These are phyloP conservation scores for Coemansia sp. DNA, from an alignment of 371 early-diverging fungal genomes.

Conservation along the genomic window DNA sequence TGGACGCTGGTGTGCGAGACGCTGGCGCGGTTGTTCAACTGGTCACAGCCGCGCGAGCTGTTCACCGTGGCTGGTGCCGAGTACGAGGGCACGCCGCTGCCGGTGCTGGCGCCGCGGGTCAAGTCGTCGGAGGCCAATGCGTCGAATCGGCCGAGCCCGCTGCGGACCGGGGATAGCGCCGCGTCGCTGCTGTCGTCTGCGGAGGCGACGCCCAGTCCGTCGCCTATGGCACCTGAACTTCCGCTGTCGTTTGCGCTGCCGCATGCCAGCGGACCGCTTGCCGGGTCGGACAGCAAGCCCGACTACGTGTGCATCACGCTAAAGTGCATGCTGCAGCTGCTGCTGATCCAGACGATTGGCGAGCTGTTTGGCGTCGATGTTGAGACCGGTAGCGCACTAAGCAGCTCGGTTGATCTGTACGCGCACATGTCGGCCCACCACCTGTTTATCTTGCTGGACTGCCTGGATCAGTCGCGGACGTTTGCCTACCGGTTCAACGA, in stretches of 20 bases:
- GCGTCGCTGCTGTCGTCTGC: slow-evolving; percentile 31
- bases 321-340: slow-evolving; percentile 70
- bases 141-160: slow-evolving; percentile 36
- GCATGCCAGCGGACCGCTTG: not conserved
- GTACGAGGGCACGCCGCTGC: slow-evolving; percentile 14
- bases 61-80: slow-evolving; percentile 59
- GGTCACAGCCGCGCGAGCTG: slow-evolving; percentile 78
- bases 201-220: slow-evolving; percentile 30
- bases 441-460: slow-evolving; percentile 62
- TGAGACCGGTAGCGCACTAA: slow-evolving; percentile 26
- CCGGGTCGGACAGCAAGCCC: slow-evolving; percentile 14
- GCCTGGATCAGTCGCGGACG: slow-evolving; percentile 77
- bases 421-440: slow-evolving; percentile 53
- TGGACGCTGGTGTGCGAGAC: slow-evolving; percentile 75
- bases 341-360: slow-evolving; percentile 69
- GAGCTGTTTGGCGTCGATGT: slow-evolving; percentile 55
- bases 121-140: slow-evolving; percentile 5
- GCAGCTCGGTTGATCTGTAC: slow-evolving; percentile 25
- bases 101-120: slow-evolving; percentile 16
- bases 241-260: not conserved
- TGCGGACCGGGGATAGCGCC: slow-evolving; percentile 40
- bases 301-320: slow-evolving; percentile 64
- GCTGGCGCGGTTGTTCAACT: slow-evolving; percentile 69
- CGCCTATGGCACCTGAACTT: not conserved
- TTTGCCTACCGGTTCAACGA: slow-evolving; percentile 84